A percentile compares a stretch with the other conserved stretches of the same genome.
Conservation (phyloP, 78 protist species). For the slime mould (Dictyostelium discoideum) region dicty_2.7 NC_007088.5:2628501-2629000, state of each 20-base stretch:
- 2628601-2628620: constrained; percentile 30
- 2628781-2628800: constrained; percentile 74
- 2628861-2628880: constrained; percentile 27
- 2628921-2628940: constrained; percentile 80
- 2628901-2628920: constrained; percentile 74
- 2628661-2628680: constrained; percentile 69
- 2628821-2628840: constrained; percentile 58
- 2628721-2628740: constrained; percentile 61
- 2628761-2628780: constrained; percentile 53
- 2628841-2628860: constrained; percentile 57
- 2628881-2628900: constrained; percentile 46
- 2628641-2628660: constrained; percentile 58
- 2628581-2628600: constrained; percentile 65
- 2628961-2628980: constrained; percentile 53
- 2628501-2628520: constrained; percentile 74
- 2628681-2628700: constrained; percentile 72
- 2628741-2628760: constrained; percentile 66
- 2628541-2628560: constrained; percentile 38
- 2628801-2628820: constrained; percentile 45
- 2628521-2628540: constrained; percentile 59
- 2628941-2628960: constrained; percentile 53
- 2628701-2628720: constrained; percentile 25
- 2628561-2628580: constrained; percentile 55
- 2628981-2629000: constrained; percentile 68
- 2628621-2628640: constrained; percentile 55